Percentiles rank a stretch among this genome's conserved stretches.
Evolutionary conservation across 495 filamentous ascomycete genomes (phyloP).

Genomic region (Penicillium psychrofluorescens): DNA sequence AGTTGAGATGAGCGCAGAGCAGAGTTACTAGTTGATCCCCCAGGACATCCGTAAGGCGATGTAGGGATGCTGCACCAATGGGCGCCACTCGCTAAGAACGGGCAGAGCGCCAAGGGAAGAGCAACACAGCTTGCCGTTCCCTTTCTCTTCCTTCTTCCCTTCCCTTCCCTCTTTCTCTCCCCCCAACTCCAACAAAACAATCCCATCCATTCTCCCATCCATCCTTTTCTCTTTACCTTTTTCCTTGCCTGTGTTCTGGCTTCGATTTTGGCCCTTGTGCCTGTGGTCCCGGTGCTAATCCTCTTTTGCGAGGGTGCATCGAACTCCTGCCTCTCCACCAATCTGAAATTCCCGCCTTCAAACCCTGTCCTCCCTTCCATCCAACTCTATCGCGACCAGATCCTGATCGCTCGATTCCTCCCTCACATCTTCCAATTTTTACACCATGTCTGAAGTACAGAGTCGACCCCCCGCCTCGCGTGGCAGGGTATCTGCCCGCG

Average conservation of each 20-base stretch:
- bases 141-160: constrained; percentile 20
- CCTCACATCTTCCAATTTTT: constrained; percentile 28
- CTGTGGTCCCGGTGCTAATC: constrained; percentile 31
- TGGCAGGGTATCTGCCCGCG: constrained; percentile 74
- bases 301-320: constrained; percentile 36
- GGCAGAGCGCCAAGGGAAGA: constrained; percentile 16
- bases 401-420: constrained; percentile 22
- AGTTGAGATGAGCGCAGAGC: neutral
- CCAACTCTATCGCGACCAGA: constrained; percentile 22
- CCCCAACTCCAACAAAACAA: constrained; percentile 9
- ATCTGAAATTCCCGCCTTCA: constrained; percentile 2
- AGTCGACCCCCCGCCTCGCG: constrained; percentile 67
- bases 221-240: constrained; percentile 16
- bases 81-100: constrained; percentile 32
- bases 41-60: neutral
- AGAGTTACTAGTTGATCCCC: neutral
- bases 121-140: constrained; percentile 5
- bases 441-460: constrained; percentile 86
- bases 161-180: constrained; percentile 19
- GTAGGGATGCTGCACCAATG: constrained; percentile 9
- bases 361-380: constrained; percentile 24
- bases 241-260: constrained; percentile 23
- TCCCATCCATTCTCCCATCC: neutral
- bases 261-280: constrained; percentile 36
- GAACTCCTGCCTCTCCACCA: constrained; percentile 5